Percentiles rank a stretch among this genome's conserved stretches.
Evolutionary conservation across 495 filamentous ascomycete genomes (phyloP).

Genomic region (Endocarpon pusillum): DNA sequence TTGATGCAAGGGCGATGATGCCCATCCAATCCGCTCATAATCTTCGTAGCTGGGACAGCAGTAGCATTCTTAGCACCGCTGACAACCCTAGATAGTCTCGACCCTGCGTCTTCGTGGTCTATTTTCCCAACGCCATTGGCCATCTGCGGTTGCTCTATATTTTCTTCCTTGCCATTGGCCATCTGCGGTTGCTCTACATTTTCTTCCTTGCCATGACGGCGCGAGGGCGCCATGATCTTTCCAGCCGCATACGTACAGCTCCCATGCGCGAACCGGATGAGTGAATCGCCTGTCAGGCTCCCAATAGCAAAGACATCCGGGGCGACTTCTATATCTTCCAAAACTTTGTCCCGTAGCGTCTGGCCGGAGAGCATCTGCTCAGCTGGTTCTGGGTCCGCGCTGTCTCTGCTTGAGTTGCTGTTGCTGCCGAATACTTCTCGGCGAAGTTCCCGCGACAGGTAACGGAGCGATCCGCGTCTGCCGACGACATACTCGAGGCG

Average conservation of each 20-base stretch:
- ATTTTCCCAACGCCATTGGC: background rate
- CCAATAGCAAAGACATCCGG: conserved; percentile 41
- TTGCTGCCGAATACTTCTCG: conserved; percentile 29
- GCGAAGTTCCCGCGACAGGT: conserved; percentile 32
- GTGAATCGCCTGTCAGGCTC: conserved; percentile 46
- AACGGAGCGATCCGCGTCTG: conserved; percentile 38
- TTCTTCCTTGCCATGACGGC: background rate
- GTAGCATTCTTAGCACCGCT: background rate
- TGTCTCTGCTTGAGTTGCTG: no score
- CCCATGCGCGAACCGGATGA: conserved; percentile 46
- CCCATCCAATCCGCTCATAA: conserved; percentile 1
- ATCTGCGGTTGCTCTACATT: no score
- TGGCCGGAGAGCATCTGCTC: conserved; percentile 30
- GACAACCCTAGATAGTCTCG: background rate
- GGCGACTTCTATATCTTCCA: conserved; percentile 36
- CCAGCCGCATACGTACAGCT: conserved; percentile 42
- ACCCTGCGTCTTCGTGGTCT: background rate
- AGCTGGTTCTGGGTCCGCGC: conserved; percentile 7
- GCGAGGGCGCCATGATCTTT: conserved; percentile 23
- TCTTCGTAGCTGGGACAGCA: background rate
- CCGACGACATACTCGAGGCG: conserved; percentile 44
- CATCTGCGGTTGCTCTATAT: no score
- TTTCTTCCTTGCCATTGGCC: background rate
- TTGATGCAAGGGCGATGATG: background rate
- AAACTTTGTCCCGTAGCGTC: conserved; percentile 36